Evolutionary conservation across 2,329 filamentous ascomycete genomes (phyloP).

Genomic region (Fusarium veterinarium): DNA sequence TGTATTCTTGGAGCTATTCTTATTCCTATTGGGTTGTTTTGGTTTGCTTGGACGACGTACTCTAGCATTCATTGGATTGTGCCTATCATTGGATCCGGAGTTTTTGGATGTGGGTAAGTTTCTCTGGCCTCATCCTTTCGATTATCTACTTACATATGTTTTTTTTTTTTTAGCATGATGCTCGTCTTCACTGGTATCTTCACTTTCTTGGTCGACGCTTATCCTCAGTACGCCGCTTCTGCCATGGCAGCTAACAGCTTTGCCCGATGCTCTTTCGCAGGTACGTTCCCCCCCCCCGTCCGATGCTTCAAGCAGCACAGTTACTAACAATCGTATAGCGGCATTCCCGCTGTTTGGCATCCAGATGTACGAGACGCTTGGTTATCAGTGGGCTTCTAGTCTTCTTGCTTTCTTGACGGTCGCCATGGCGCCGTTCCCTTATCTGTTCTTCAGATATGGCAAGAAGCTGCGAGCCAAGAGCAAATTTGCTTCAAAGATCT

Average conservation of each 20-base stretch:
- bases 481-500: slow-evolving; percentile 20
- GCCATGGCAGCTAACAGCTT: slow-evolving; percentile 40
- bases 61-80: slow-evolving; percentile 29
- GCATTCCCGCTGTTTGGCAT: slow-evolving; percentile 26
- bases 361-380: slow-evolving; percentile 38
- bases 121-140: accelerated
- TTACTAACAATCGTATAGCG: background rate
- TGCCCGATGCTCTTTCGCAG: slow-evolving; percentile 32
- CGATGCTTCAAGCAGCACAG: accelerated
- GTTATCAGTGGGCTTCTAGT: slow-evolving; percentile 34
- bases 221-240: slow-evolving; percentile 35
- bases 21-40: slow-evolving; percentile 28
- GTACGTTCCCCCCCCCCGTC: background rate
- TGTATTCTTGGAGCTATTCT: slow-evolving; percentile 24
- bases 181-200: slow-evolving; percentile 30
- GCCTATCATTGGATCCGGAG: slow-evolving; percentile 23
- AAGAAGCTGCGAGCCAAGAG: slow-evolving; percentile 30
- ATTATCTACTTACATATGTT: accelerated
- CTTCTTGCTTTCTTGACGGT: slow-evolving; percentile 34
- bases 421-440: slow-evolving; percentile 35
- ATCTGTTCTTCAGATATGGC: slow-evolving; percentile 37
- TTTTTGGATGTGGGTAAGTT: slow-evolving; percentile 38
- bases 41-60: slow-evolving; percentile 35
- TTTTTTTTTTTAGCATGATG: background rate
- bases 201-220: slow-evolving; percentile 38